phyloP scores from a whole-genome alignment of 768 basidiomycete species.

The Tylopilus balloui region DNA sequence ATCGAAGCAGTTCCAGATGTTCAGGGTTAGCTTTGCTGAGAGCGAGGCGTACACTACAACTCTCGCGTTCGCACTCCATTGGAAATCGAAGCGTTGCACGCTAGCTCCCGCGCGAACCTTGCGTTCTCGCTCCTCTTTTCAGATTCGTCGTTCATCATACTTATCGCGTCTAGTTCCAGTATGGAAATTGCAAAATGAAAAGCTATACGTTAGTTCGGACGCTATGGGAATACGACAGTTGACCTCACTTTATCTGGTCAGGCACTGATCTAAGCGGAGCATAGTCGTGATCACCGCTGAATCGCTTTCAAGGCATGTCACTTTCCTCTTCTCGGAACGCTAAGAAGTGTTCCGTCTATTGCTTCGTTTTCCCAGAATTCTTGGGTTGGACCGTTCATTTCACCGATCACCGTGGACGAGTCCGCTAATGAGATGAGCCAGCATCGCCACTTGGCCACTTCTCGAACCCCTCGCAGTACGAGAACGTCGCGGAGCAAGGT shows the following conservation, averaged over 20 bases:
- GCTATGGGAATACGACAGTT: slow-evolving; percentile 20
- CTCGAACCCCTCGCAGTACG: slow-evolving; percentile 4
- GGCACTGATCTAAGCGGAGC: slow-evolving; percentile 27
- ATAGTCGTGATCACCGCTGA: slow-evolving; percentile 22
- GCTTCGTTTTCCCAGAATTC: slow-evolving; percentile 25
- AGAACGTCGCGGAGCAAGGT: background rate
- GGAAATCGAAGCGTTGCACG: background rate
- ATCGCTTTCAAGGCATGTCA: slow-evolving; percentile 25
- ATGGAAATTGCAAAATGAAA: slow-evolving; percentile 25
- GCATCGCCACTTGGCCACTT: slow-evolving; percentile 12
- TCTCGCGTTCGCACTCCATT: background rate
- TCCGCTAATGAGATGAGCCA: slow-evolving; percentile 16
- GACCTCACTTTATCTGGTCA: slow-evolving; percentile 25
- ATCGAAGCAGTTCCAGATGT: slow-evolving; percentile 7
- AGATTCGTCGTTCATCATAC: slow-evolving; percentile 11
- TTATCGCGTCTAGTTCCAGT: slow-evolving; percentile 15
- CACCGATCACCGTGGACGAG: slow-evolving; percentile 18
- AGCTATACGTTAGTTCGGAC: slow-evolving; percentile 10
- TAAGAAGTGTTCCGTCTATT: slow-evolving; percentile 4
- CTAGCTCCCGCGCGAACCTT: slow-evolving; percentile 4
- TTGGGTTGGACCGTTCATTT: slow-evolving; percentile 24
- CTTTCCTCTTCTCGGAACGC: slow-evolving; percentile 16
- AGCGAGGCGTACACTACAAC: slow-evolving; percentile 2
- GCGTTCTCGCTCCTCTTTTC: slow-evolving; percentile 4
- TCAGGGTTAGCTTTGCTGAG: slow-evolving; percentile 18